Evolutionary conservation across 2,329 filamentous ascomycete species (phyloP).

Genomic region (Teratosphaeria epicoccoides): DNA sequence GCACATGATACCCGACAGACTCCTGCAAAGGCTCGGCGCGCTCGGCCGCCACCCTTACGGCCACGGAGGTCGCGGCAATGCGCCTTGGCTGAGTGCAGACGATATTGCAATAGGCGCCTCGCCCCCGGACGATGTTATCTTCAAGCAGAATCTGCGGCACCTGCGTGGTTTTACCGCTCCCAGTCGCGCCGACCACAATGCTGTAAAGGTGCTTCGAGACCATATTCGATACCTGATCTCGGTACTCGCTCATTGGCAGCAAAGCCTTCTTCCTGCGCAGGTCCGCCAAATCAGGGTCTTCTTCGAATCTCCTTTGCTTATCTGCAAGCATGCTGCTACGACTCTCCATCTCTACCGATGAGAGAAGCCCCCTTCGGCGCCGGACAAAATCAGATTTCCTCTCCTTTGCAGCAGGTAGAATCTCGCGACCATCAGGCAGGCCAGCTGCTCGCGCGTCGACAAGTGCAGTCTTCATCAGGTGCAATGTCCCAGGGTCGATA

Average conservation of each 20-base stretch:
- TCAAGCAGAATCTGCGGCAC: conserved; percentile 45
- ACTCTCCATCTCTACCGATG: neutral
- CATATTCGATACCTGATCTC: conserved; percentile 26
- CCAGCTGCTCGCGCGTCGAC: conserved; percentile 25
- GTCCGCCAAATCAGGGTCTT: conserved; percentile 9
- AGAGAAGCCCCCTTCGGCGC: conserved; percentile 3
- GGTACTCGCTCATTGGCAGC: conserved; percentile 33
- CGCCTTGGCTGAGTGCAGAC: conserved; percentile 42
- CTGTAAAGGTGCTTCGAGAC: conserved; percentile 32
- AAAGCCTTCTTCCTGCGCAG: conserved; percentile 24
- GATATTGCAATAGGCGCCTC: conserved; percentile 37
- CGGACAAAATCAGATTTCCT: neutral
- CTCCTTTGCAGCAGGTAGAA: conserved; percentile 14
- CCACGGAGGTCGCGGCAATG: conserved; percentile 38
- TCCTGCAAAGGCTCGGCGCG: conserved; percentile 31
- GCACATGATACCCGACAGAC: conserved; percentile 38
- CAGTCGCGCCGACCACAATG: conserved; percentile 38
- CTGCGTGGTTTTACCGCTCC: conserved; percentile 41
- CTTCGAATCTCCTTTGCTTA: conserved; percentile 10
- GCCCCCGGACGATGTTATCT: conserved; percentile 30
- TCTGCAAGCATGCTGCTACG: conserved; percentile 8
- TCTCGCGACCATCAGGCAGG: conserved; percentile 22
- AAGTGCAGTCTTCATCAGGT: conserved; percentile 29
- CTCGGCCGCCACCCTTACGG: conserved; percentile 37
- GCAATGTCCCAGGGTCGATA: conserved; percentile 22